phyloP scores from a whole-genome alignment of 306 rosid species.

The Cucurbita moschata region DNA sequence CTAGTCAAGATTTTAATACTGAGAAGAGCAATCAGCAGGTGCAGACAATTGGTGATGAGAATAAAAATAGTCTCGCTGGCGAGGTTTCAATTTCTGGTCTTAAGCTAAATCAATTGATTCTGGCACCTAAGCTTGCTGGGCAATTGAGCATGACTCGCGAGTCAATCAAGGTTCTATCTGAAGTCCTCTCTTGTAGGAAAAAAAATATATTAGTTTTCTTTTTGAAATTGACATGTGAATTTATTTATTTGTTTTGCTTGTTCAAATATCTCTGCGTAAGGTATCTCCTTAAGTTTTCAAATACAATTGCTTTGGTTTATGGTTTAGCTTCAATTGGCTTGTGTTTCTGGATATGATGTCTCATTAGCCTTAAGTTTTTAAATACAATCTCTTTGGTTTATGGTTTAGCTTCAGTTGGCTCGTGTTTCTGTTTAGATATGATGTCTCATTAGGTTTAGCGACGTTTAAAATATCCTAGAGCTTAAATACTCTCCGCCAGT shows the following conservation, averaged over 20 bases:
- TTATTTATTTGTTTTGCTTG: neutral
- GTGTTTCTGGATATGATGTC: neutral
- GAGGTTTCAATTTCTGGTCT: constrained; percentile 70
- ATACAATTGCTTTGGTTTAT: neutral
- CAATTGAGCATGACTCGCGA: constrained; percentile 46
- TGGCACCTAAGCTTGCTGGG: constrained; percentile 80
- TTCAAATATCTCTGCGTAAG: neutral
- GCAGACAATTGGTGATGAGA: constrained; percentile 26
- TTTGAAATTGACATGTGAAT: neutral
- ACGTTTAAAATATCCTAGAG: neutral
- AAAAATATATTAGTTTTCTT: neutral
- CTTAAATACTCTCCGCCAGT: neutral
- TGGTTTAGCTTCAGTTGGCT: neutral
- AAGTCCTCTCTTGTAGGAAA: constrained; percentile 1
- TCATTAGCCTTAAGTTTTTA: neutral
- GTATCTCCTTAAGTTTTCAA: neutral
- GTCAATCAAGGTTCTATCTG: constrained; percentile 48
- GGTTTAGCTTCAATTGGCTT: neutral
- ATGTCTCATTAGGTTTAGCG: neutral
- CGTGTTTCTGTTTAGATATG: neutral
- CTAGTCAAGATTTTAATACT: constrained; percentile 28
- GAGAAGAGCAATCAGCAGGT: constrained; percentile 22
- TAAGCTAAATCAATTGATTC: constrained; percentile 79
- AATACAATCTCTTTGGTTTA: neutral
- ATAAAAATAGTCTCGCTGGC: constrained; percentile 43